Conservation (phyloP, 345 rosid species). For the Cardamine chenopodiifolia region DNA sequence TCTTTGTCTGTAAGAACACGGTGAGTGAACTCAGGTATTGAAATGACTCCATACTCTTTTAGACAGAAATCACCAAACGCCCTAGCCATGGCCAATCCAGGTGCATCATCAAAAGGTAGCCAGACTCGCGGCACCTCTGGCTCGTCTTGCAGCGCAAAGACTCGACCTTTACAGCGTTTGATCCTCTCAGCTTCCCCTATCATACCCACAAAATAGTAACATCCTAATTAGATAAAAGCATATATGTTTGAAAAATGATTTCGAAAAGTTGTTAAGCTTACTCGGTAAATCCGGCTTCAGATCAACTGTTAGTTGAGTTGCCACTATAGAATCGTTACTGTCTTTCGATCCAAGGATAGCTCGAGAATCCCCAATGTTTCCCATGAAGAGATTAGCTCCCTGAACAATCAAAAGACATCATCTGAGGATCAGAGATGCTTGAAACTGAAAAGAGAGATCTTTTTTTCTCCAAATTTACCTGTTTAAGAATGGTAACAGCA, state of each 20-base stretch:
- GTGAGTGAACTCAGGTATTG: slow-evolving; percentile 90
- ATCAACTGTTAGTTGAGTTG: slow-evolving; percentile 91
- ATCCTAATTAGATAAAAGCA: slow-evolving; percentile 4
- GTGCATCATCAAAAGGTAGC: slow-evolving; percentile 99
- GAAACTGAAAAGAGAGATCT: neutral
- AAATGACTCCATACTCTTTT: slow-evolving; percentile 98
- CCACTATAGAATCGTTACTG: slow-evolving; percentile 71
- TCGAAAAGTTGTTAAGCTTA: slow-evolving; percentile 43
- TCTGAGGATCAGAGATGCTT: slow-evolving; percentile 1
- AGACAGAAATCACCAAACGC: slow-evolving; percentile 99
- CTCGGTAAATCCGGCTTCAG: slow-evolving; percentile 97
- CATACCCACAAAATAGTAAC: slow-evolving; percentile 19
- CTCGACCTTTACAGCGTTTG: slow-evolving; percentile 92
- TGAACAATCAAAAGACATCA: slow-evolving; percentile 34
- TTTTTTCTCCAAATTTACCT: slow-evolving; percentile 51
- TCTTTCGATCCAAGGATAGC: slow-evolving; percentile 97
- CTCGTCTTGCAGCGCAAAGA: slow-evolving; percentile 96
- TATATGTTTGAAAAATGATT: neutral
- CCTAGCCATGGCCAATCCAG: slow-evolving; percentile 99
- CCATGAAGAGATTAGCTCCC: slow-evolving; percentile 96
- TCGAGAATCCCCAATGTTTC: slow-evolving; percentile 96
- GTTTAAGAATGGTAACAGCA: slow-evolving; percentile 87
- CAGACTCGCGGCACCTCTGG: slow-evolving; percentile 98
- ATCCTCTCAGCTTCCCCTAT: slow-evolving; percentile 98
- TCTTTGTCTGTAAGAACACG: slow-evolving; percentile 80